These are phyloP conservation scores for Epichloe gansuensis DNA, from an alignment of 2,329 filamentous ascomycete species.

Conservation along the genomic window DNA sequence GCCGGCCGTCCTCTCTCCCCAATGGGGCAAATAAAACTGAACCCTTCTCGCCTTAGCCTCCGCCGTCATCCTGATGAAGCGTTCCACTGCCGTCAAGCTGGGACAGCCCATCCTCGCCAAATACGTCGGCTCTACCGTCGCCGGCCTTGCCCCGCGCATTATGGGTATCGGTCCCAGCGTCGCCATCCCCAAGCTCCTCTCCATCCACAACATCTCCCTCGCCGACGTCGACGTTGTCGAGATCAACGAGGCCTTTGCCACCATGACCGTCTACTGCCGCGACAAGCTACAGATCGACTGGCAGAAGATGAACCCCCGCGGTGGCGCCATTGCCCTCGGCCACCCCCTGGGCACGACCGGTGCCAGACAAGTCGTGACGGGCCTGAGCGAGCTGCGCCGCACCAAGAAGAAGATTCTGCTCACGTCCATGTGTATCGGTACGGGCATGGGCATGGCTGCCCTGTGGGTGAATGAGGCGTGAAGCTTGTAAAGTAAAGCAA, in stretches of 20 bases:
- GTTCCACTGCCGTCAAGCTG: constrained; percentile 73
- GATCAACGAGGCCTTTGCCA: constrained; percentile 95
- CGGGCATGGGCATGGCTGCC: constrained; percentile 56
- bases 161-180: constrained; percentile 86
- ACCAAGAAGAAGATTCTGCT: constrained; percentile 82
- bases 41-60: constrained; percentile 43
- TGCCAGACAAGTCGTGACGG: constrained; percentile 73
- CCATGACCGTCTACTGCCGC: constrained; percentile 91
- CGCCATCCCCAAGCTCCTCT: constrained; percentile 70
- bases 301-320: constrained; percentile 70
- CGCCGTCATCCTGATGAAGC: constrained; percentile 85
- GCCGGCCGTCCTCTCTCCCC: not conserved
- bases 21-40: not conserved
- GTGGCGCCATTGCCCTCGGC: constrained; percentile 71
- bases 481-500: not conserved
- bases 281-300: constrained; percentile 57
- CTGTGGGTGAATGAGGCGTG: constrained; percentile 46
- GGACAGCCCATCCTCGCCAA: constrained; percentile 89
- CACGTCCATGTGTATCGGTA: constrained; percentile 79
- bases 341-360: constrained; percentile 78
- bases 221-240: constrained; percentile 83
- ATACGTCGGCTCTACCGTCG: constrained; percentile 82
- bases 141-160: constrained; percentile 80
- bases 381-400: constrained; percentile 70
- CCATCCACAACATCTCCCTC: constrained; percentile 62